Evolutionary conservation across 495 filamentous ascomycete genomes (phyloP).

Genomic region (Lindgomyces ingoldianus): DNA sequence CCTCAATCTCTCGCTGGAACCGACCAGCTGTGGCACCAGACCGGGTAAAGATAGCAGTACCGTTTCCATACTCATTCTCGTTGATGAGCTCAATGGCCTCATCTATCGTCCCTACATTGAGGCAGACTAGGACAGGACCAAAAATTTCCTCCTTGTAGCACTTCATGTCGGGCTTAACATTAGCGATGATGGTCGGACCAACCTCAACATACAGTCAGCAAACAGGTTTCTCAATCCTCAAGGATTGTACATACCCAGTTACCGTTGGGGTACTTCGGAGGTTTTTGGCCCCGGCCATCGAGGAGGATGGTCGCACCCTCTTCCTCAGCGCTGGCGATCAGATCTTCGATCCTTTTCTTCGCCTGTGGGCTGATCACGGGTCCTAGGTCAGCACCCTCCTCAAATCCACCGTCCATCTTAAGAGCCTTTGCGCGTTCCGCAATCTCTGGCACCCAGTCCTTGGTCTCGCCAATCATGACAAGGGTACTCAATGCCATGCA

Average conservation of each 20-base stretch:
- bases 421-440: constrained; percentile 90
- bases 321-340: constrained; percentile 86
- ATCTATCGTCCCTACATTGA: constrained; percentile 81
- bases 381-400: constrained; percentile 90
- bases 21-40: constrained; percentile 61
- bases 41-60: constrained; percentile 67
- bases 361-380: constrained; percentile 93
- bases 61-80: constrained; percentile 70
- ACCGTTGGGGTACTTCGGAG: constrained; percentile 90
- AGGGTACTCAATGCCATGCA: constrained; percentile 97
- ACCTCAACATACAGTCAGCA: constrained; percentile 48
- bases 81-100: constrained; percentile 70
- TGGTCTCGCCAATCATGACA: constrained; percentile 92
- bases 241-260: constrained; percentile 72
- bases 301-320: constrained; percentile 93
- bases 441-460: constrained; percentile 88
- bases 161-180: constrained; percentile 86
- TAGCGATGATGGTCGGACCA: constrained; percentile 90
- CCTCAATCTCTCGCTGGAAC: constrained; percentile 75
- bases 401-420: constrained; percentile 90
- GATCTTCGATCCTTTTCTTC: constrained; percentile 81
- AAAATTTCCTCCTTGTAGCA: constrained; percentile 99
- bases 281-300: constrained; percentile 88
- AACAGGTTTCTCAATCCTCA: constrained; percentile 14
- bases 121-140: constrained; percentile 86